phyloP scores from a whole-genome alignment of 371 early-diverging fungal species.

The Mucor racemosus region DNA sequence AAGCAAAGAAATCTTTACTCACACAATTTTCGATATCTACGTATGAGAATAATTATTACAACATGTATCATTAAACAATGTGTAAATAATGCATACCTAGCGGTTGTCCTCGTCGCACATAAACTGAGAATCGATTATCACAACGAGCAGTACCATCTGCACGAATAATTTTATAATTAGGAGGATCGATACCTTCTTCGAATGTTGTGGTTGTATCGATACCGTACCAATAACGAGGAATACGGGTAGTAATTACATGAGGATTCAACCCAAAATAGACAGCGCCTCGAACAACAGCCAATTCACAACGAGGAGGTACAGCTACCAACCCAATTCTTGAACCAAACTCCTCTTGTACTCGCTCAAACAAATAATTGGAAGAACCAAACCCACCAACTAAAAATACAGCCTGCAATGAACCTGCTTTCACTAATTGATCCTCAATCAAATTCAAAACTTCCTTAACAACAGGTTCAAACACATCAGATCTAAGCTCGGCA shows the following conservation, averaged over 20 bases:
- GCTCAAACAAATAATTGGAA: conserved; percentile 62
- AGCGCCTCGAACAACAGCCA: conserved; percentile 61
- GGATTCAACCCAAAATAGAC: conserved; percentile 65
- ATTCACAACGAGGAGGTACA: conserved; percentile 58
- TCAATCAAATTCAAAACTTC: conserved; percentile 54
- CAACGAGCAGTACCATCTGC: conserved; percentile 57
- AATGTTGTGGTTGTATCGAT: conserved; percentile 65
- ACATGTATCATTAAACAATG: not conserved
- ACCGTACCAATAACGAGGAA: conserved; percentile 68
- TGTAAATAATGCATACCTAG: not conserved
- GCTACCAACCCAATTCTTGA: conserved; percentile 48
- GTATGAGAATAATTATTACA: not conserved
- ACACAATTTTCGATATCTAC: conserved; percentile 43
- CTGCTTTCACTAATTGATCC: conserved; percentile 54
- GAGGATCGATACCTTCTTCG: conserved; percentile 60
- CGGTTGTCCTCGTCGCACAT: conserved; percentile 50
- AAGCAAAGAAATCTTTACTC: conserved; percentile 48
- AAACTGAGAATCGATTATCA: conserved; percentile 55
- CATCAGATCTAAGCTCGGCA: conserved; percentile 57
- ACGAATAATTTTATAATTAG: conserved; percentile 51
- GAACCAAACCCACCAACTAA: conserved; percentile 69
- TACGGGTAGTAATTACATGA: conserved; percentile 59
- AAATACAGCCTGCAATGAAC: conserved; percentile 54
- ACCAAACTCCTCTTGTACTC: conserved; percentile 51
- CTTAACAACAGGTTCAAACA: conserved; percentile 55